A percentile compares a stretch with the other conserved stretches of the same genome.
Conservation (phyloP, 1,284 basidiomycete genomes). For the Laetiporus sulphureus region DNA sequence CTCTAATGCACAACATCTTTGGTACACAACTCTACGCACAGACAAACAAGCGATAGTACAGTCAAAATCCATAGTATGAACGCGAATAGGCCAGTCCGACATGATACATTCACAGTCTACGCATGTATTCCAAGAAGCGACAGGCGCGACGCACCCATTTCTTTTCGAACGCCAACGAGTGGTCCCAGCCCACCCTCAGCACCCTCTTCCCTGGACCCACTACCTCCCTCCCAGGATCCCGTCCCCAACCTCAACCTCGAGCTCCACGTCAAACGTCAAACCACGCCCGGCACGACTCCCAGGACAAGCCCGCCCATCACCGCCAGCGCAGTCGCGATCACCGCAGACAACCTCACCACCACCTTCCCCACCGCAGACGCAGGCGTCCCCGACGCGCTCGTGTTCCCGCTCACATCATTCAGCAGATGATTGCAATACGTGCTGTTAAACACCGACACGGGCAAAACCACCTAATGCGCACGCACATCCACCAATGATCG, state of each 20-base stretch:
- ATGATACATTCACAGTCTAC: too few relatives aligned
- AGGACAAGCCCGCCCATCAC: neutral
- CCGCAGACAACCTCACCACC: neutral
- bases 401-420: neutral
- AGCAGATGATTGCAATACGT: slow-evolving; percentile 4
- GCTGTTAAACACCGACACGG: slow-evolving; percentile 17
- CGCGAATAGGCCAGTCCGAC: too few relatives aligned
- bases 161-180: too few relatives aligned
- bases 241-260: neutral
- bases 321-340: neutral
- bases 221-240: too few relatives aligned
- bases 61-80: too few relatives aligned
- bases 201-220: neutral
- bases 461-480: slow-evolving; percentile 18
- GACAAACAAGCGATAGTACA: too few relatives aligned
- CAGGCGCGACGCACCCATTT: too few relatives aligned
- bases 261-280: neutral
- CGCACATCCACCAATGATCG: too few relatives aligned
- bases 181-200: too few relatives aligned
- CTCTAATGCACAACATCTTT: too few relatives aligned
- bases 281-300: neutral
- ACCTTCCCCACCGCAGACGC: neutral
- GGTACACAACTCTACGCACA: too few relatives aligned
- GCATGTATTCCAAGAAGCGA: too few relatives aligned
- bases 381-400: neutral